Evolutionary conservation across 441 rosid species (phyloP), one percentile per base, ranked within the genome.

Genomic region (Eruca vesicaria): DNA sequence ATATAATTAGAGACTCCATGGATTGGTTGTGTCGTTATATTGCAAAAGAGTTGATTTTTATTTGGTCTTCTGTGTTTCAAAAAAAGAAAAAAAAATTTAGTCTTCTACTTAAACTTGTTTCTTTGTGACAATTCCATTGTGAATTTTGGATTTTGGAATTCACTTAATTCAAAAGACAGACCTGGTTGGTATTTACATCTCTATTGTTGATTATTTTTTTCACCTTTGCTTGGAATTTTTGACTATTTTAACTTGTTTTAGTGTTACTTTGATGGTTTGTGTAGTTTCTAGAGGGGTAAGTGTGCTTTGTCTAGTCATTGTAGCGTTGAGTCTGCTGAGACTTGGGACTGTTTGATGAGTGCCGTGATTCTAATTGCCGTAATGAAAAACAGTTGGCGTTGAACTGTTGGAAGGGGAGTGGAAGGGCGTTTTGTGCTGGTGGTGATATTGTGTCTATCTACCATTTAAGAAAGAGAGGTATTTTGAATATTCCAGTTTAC

Each of bases 381-480:
- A n/a, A n/a, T n/a, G n/a, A n/a, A n/a, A n/a, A n/a, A n/a, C n/a
- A n/a, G n/a, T n/a, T n/a, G n/a, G n/a, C n/a, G n/a, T n/a, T 72
- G 18, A 69, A 50, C 58, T 67, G 63, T 71, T 87, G 78, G n/a
- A 83, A 95, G 98, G 99, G 98, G 77, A 86, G 95, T 82, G 98
- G 96, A 82, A 87, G 91, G 83, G 97, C 96, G 35, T 95, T 95
- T 87, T 91, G 93, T 82, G 98, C 98, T 2, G 97, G 99, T 55
- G 98, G 99, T n/a, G 97, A 91, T 80, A 83, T 94, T 48, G 90
- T 92, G 68, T 3, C 85, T 67, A 83, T 94, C 38, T 89, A 89
- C 82, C 86, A 86, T 58, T 74, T 90, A 82, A 83, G 75, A 32
- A 89, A 87, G 64, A 81, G 85, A 83, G 97, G 98, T 91, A n/a